phyloP scores from a whole-genome alignment of 306 rosid species.

The Prunus salicina region DNA sequence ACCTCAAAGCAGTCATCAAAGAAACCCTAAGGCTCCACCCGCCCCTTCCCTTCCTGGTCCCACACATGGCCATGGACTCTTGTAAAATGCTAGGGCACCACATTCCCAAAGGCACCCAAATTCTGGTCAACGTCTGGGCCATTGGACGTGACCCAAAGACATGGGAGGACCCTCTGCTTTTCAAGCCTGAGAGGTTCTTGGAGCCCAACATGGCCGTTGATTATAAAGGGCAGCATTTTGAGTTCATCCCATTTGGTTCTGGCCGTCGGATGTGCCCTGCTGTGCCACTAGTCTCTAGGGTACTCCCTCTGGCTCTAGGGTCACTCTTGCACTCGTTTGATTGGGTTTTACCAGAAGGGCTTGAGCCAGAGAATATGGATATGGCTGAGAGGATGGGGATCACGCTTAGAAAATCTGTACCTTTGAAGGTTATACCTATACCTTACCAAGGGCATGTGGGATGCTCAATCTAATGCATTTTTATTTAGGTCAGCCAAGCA shows the following conservation, averaged over 20 bases:
- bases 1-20: constrained; percentile 70
- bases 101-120: constrained; percentile 73
- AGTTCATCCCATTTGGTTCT: constrained; percentile 82
- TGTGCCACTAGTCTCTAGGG: constrained; percentile 66
- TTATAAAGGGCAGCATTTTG: constrained; percentile 69
- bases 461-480: neutral
- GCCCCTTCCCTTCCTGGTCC: constrained; percentile 89
- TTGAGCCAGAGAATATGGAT: constrained; percentile 65
- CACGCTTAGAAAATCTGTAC: constrained; percentile 58
- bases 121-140: constrained; percentile 90
- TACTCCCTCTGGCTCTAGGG: constrained; percentile 77
- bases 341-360: constrained; percentile 63
- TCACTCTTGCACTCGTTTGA: constrained; percentile 62
- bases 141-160: constrained; percentile 70
- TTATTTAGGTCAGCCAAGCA: neutral
- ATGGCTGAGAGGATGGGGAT: constrained; percentile 86
- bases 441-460: constrained; percentile 20
- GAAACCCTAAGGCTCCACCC: constrained; percentile 92
- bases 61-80: constrained; percentile 76
- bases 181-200: constrained; percentile 80
- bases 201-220: constrained; percentile 31
- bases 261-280: constrained; percentile 91
- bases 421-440: constrained; percentile 49
- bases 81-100: constrained; percentile 49
- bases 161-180: constrained; percentile 66